Evolutionary conservation across 2,329 filamentous ascomycete genomes (phyloP).

Genomic region (Blumeriella jaapii): DNA sequence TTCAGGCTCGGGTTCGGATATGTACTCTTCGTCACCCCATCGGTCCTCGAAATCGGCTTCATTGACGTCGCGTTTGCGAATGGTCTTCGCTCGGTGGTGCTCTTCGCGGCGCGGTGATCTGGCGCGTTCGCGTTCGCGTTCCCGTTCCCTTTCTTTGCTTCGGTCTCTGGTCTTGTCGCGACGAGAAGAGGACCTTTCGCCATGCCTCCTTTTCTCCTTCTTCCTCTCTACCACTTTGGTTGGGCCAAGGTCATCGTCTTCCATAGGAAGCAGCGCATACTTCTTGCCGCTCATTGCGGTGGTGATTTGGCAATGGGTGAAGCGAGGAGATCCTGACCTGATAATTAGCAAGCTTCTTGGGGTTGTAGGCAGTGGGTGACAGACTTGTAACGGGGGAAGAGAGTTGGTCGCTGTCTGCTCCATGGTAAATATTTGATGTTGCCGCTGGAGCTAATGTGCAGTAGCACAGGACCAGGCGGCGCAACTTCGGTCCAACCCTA

Average conservation of each 20-base stretch:
- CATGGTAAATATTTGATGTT: too few species aligned
- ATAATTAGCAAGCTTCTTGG: neutral
- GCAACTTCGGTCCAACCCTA: too few species aligned
- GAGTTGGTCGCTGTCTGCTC: too few species aligned
- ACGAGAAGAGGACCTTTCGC: slow-evolving; percentile 28
- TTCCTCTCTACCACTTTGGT: slow-evolving; percentile 40
- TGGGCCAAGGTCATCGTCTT: slow-evolving; percentile 47
- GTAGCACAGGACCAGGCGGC: too few species aligned
- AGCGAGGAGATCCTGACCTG: neutral
- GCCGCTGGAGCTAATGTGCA: too few species aligned
- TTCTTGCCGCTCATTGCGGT: slow-evolving; percentile 37
- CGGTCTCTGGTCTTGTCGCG: slow-evolving; percentile 28
- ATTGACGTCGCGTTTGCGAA: slow-evolving; percentile 36
- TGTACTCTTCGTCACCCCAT: slow-evolving; percentile 68
- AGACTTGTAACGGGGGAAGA: too few species aligned
- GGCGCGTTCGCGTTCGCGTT: too few species aligned
- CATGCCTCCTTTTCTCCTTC: slow-evolving; percentile 29
- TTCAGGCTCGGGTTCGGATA: slow-evolving; percentile 41
- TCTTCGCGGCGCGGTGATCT: slow-evolving; percentile 29
- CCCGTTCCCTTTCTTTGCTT: slow-evolving; percentile 25
- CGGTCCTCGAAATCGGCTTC: slow-evolving; percentile 61
- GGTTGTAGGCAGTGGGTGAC: neutral
- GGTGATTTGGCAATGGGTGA: neutral
- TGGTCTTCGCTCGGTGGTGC: slow-evolving; percentile 36
- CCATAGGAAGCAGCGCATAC: slow-evolving; percentile 58